Evolutionary conservation across 495 filamentous ascomycete genomes (phyloP).

Genomic region (Pyrenula massariospora): DNA sequence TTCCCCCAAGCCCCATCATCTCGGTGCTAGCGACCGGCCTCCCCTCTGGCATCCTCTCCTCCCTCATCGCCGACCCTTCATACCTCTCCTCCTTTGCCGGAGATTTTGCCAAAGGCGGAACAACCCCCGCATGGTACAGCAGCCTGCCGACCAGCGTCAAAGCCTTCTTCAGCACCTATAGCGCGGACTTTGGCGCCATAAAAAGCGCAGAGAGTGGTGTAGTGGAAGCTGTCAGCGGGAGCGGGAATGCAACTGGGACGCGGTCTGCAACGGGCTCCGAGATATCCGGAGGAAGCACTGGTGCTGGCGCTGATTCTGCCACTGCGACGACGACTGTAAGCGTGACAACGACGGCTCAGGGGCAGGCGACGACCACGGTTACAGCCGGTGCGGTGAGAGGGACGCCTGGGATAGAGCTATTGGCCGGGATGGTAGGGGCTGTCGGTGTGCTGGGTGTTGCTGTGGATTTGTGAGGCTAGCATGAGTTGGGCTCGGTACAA

Average conservation of each 20-base stretch:
- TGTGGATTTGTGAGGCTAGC: neutral
- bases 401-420: neutral
- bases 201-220: conserved; percentile 6
- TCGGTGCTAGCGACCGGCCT: conserved; percentile 13
- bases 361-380: neutral
- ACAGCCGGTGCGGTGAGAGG: neutral
- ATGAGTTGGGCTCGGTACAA: too few species aligned
- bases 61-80: conserved; percentile 7
- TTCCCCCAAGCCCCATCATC: conserved; percentile 15
- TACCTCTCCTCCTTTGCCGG: conserved; percentile 11
- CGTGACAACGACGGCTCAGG: neutral
- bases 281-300: neutral
- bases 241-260: conserved; percentile 14
- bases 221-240: conserved; percentile 10
- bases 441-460: neutral
- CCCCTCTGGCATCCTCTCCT: conserved; percentile 10
- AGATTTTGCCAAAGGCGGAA: conserved; percentile 9
- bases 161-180: conserved; percentile 14
- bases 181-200: conserved; percentile 7
- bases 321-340: neutral
- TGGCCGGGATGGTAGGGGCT: neutral
- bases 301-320: neutral
- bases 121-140: conserved; percentile 16
- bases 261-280: conserved; percentile 3
- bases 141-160: conserved; percentile 12